These are phyloP conservation scores for Lecanicillium sp. DNA, from an alignment of 2,329 filamentous ascomycete species.

Conservation along the genomic window DNA sequence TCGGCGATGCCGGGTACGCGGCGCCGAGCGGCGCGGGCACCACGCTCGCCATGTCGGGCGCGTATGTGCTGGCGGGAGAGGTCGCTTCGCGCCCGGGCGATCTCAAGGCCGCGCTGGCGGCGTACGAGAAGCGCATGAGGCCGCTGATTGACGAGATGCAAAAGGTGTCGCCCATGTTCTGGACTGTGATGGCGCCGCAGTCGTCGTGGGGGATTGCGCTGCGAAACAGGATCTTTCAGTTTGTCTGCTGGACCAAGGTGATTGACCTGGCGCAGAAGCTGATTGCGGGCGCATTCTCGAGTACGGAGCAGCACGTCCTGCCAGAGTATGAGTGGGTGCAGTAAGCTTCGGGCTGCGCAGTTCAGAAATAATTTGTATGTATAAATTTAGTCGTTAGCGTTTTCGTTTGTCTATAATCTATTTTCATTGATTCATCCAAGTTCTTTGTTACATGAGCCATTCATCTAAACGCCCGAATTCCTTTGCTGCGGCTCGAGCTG, in stretches of 20 bases:
- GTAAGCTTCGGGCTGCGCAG: background rate
- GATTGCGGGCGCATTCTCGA: constrained; percentile 22
- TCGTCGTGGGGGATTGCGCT: constrained; percentile 39
- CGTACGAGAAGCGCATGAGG: constrained; percentile 36
- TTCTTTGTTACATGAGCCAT: constrained; percentile 1
- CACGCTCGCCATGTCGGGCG: constrained; percentile 37
- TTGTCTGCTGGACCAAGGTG: constrained; percentile 28
- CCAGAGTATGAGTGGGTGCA: constrained; percentile 30
- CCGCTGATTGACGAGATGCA: constrained; percentile 35
- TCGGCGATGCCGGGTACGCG: constrained; percentile 46
- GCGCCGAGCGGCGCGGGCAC: constrained; percentile 42
- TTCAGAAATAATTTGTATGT: background rate
- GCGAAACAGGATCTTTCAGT: constrained; percentile 35
- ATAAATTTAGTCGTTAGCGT: background rate
- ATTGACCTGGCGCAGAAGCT: constrained; percentile 26
- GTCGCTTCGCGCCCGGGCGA: constrained; percentile 24
- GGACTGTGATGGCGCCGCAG: constrained; percentile 36
- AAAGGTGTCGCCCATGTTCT: constrained; percentile 27
- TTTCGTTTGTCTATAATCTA: background rate
- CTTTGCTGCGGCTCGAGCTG: background rate
- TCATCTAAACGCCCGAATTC: constrained; percentile 7
- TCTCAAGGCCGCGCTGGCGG: constrained; percentile 26
- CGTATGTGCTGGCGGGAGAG: constrained; percentile 47
- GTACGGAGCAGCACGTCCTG: constrained; percentile 25
- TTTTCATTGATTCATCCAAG: background rate